Base-by-base conservation (phyloP, 1,284 basidiomycete species). In the Amylostereum chailletii region DNA sequence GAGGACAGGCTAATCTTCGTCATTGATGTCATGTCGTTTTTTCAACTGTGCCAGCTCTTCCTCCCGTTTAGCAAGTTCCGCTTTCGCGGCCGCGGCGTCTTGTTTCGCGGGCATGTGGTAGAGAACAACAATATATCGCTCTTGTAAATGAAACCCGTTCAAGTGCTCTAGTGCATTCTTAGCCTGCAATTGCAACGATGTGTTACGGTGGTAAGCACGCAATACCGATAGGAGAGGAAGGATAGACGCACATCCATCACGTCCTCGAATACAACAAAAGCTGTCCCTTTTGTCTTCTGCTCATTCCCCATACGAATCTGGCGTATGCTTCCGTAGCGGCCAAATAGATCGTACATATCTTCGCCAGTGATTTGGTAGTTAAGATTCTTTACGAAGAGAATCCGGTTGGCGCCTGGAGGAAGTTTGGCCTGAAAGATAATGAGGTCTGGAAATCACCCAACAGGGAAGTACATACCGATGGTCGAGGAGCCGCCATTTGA, bases 31-130 rank as follows among this genome's bases (percentile, higher is more conserved):
- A 59, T 91, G 89, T 62, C 86, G 83, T 67, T 84, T 80, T 77
- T 98, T 99, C 63, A 94, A 75, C 55, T 84, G 80, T 1, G 79
- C 81, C 34, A 99, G 72, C 57, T 97, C 94, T 63, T 93, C 87
- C 71, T 99, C 96, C 62, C 95, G 75, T 58, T 83, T 83, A 29
- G 90, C 90, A 46, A 99, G 70, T 57, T 99, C 95, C 29, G 92
- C 90, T 64, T 97, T 97, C 26, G 89, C 90, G 9, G 89, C 86
- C 1, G 89, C 89, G 2, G 90, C 90, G 58, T 96, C 91, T 62
- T 94, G 90, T 66, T 94, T 92, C 26, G 92, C 87, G 37, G 94
- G 94, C 83, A 98, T 95, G 64, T 99, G 95, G 62, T 96, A 98
- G 31, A 99, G 72, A 10, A 99, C 95, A 48, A 94, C 91, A 51